phyloP scores from a whole-genome alignment of 2,329 filamentous ascomycete species.

The Dactylellina haptotyla region DNA sequence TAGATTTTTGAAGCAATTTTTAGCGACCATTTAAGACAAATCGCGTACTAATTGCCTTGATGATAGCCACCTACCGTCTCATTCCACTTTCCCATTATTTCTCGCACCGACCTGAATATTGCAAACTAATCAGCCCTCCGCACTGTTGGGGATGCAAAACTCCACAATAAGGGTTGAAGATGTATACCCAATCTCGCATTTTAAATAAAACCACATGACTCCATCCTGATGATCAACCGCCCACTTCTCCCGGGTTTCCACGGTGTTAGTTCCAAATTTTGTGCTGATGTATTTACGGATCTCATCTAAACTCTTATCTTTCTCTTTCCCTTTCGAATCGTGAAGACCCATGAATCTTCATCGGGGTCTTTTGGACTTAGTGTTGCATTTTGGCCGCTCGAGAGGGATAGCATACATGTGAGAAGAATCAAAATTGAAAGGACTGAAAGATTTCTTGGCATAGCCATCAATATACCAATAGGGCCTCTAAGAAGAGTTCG shows the following conservation, averaged over 20 bases:
- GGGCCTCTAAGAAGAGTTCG: too few relatives aligned
- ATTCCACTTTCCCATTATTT: background rate
- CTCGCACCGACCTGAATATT: background rate
- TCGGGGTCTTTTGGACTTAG: background rate
- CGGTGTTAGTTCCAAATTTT: background rate
- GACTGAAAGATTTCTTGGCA: too few relatives aligned
- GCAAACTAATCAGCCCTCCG: background rate
- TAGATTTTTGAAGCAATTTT: background rate
- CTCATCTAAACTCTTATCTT: background rate
- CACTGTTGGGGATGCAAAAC: background rate
- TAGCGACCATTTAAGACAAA: background rate
- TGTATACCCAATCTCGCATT: background rate
- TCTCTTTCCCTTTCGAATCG: background rate
- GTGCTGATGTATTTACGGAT: background rate
- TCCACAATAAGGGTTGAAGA: too few relatives aligned
- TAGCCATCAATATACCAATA: too few relatives aligned
- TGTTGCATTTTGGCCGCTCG: too few relatives aligned
- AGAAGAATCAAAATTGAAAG: too few relatives aligned
- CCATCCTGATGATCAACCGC: background rate
- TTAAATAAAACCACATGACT: conserved; percentile 14
- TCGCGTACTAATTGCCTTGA: background rate
- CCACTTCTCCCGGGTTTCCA: conserved; percentile 1
- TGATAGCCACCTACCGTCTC: background rate
- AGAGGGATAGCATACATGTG: too few relatives aligned
- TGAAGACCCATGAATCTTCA: background rate